phyloP scores from a whole-genome alignment of 257 asterid species.

The Linderniella brevidens region DNA sequence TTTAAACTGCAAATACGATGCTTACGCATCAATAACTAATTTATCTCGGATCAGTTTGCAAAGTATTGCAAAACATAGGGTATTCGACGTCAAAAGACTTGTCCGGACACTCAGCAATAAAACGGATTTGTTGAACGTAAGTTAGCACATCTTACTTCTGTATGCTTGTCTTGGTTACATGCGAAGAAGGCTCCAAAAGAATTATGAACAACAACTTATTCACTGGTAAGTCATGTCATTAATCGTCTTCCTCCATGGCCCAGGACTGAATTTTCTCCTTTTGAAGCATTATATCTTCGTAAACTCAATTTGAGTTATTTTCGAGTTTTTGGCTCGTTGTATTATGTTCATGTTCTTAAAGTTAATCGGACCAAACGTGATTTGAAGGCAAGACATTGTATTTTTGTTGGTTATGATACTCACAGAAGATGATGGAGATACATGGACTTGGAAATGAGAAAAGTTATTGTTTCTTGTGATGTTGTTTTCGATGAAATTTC shows the following conservation, averaged over 20 bases:
- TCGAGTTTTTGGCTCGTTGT: neutral
- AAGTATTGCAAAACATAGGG: neutral
- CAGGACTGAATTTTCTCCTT: neutral
- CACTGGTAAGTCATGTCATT: neutral
- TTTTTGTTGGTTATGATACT: constrained; percentile 3
- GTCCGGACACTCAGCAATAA: neutral
- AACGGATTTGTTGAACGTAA: neutral
- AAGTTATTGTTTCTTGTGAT: neutral
- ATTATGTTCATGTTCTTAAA: neutral
- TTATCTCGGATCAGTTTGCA: neutral
- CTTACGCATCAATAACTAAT: neutral
- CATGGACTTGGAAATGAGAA: neutral
- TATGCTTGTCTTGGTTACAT: neutral
- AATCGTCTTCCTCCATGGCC: neutral
- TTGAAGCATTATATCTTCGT: neutral
- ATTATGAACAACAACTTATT: neutral
- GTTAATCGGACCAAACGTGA: neutral
- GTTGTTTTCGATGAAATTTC: constrained; percentile 1
- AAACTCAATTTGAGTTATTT: neutral
- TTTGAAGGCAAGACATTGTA: neutral
- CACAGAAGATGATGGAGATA: neutral
- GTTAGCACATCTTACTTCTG: neutral
- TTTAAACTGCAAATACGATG: neutral
- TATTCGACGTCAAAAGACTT: neutral
- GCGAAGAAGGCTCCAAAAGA: neutral